Evolutionary conservation across 192 early-diverging fungal genomes (phyloP), one percentile per base, ranked within the genome.

Genomic region (Rhizoclosmatium sp.): DNA sequence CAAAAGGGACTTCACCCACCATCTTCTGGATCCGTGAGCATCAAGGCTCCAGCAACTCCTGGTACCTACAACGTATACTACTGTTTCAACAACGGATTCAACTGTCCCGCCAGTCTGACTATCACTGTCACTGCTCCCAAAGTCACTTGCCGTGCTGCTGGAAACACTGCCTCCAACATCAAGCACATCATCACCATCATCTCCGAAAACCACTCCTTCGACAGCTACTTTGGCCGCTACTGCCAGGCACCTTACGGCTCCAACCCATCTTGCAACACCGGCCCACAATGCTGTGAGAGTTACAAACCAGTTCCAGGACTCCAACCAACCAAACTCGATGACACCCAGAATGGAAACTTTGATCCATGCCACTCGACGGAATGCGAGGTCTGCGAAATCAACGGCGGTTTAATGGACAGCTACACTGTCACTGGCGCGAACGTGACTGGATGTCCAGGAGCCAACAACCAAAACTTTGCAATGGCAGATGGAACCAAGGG

Each of bases 361-460:
- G 69, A 71, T 56, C 47, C 16, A 1, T 16, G 47, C 39, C 69
- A 71, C 51, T 10, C n/a, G 10, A 5, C 47, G 7, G 51, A 41
- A 12, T 14, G 51, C 41, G 69, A 71, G 31, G 40, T 69, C 47
- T 72, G 68, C 62, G 68, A 62, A 56, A 79, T 79, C 48, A 71
- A 79, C 31, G 68, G 71, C n/a, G 78, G 78, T 41, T 4, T 16
- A 39, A 79, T 79, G 78, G 78, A 79, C 61, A 65, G 47, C 12
- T 79, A 60, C 42, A 62, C 56, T 7, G 21, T 10, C 23, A 54
- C 9, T 16, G 31, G 31, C 31, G 9, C 5, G 51, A 54, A 54
- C 51, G 16, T 12, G 16, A 47, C 45, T 10, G 51, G 51, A 12
- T 65, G 61, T 58, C 21, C 49, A 19, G 47, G 47, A 10, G 51